These are phyloP conservation scores for Fusarium sp. DNA, from an alignment of 2,329 filamentous ascomycete species.

Conservation along the genomic window DNA sequence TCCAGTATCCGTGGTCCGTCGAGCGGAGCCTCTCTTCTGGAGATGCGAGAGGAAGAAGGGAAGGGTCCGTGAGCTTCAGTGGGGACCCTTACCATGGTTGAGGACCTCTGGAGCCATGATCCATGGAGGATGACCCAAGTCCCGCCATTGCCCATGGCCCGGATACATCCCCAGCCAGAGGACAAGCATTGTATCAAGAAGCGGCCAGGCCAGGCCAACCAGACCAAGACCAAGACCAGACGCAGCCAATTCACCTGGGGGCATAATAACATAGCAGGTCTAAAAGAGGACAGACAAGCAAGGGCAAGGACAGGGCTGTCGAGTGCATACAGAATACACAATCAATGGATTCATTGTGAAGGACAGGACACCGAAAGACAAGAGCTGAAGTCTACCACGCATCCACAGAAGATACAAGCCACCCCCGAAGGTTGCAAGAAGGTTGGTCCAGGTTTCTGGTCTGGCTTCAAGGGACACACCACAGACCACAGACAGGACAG, in stretches of 20 bases:
- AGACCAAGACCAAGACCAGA: background rate
- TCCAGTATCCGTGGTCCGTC: conserved; percentile 11
- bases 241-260: conserved; percentile 10
- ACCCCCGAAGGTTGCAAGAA: conserved; percentile 34
- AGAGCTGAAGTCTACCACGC: background rate
- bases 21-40: conserved; percentile 19
- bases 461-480: conserved; percentile 3
- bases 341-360: background rate
- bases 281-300: background rate
- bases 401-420: conserved; percentile 36
- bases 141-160: conserved; percentile 6
- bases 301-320: background rate
- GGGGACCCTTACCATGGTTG: conserved; percentile 17
- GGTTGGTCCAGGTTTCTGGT: conserved; percentile 13
- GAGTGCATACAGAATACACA: background rate
- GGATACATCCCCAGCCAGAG: conserved; percentile 12
- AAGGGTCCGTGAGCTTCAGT: conserved; percentile 35
- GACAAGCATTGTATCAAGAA: conserved; percentile 11
- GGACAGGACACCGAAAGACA: background rate
- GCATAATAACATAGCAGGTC: conserved; percentile 13
- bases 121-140: conserved; percentile 24
- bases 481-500: background rate
- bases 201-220: conserved; percentile 14
- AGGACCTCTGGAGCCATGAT: conserved; percentile 26
- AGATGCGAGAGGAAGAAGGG: conserved; percentile 5